These are phyloP conservation scores for Psilocybe cyanescens DNA, from an alignment of 768 basidiomycete species.

Conservation along the genomic window DNA sequence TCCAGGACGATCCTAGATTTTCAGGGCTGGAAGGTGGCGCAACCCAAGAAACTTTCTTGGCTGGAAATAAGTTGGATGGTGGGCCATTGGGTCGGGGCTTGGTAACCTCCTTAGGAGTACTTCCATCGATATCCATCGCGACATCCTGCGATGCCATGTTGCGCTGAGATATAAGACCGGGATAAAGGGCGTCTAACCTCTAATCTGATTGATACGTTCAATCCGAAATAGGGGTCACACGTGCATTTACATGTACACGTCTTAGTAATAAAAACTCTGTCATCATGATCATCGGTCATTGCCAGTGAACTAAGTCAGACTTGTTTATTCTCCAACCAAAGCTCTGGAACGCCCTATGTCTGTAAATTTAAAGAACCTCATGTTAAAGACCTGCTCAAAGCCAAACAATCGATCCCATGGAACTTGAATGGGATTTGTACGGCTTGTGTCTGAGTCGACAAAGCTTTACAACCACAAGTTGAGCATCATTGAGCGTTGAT, in stretches of 20 bases:
- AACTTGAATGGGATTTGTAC: too few species aligned
- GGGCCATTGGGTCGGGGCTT: neutral
- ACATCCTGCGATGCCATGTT: constrained; percentile 14
- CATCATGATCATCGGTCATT: too few species aligned
- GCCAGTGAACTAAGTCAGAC: too few species aligned
- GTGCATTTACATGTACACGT: neutral
- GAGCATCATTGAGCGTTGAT: too few species aligned
- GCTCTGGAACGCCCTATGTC: too few species aligned
- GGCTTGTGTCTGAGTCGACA: too few species aligned
- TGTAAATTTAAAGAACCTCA: too few species aligned
- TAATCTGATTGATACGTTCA: neutral
- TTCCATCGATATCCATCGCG: constrained; percentile 19
- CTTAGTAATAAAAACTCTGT: too few species aligned
- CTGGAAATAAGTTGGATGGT: neutral
- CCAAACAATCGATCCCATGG: too few species aligned
- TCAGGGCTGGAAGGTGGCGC: constrained; percentile 17
- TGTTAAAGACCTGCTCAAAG: too few species aligned
- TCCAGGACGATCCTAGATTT: constrained; percentile 24
- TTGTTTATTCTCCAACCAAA: too few species aligned
- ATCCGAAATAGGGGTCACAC: neutral
- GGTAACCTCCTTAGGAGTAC: neutral
- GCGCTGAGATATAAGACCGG: neutral
- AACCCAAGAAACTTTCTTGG: constrained; percentile 17
- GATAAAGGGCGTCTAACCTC: constrained; percentile 3
- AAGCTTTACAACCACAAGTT: too few species aligned